Evolutionary conservation across 352 stramenopile genomes (phyloP), one percentile per base, ranked within the genome.

Genomic region (Phytophthora litchii): DNA sequence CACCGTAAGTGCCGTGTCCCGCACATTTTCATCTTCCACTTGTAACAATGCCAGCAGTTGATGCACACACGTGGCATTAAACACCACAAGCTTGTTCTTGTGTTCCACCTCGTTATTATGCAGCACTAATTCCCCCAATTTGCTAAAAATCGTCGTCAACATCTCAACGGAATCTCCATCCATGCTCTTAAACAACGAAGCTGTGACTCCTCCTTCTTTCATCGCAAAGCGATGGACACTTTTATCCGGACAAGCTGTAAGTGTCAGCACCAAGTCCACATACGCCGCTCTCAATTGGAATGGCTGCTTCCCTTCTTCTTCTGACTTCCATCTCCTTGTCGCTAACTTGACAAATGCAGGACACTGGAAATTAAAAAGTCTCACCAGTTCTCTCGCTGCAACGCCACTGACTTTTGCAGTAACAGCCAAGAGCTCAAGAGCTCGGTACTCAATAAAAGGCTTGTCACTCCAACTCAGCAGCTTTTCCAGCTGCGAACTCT

Each of bases 381-480:
- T 74, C 41, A 95, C 84, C 8, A 92, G 69, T 47, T 94, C 86
- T 20, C 86, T 64, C 19, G 84, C 83, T 1, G 74, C 47, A 3
- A 53, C 58, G 14, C 67, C 64, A 19, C 75, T 84, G 4, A 88
- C 61, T 8, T 51, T 42, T 4, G 70, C 78, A 29, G 94, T 65
- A 11, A 49, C 34, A 0, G 64, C 68, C 54, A 91, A 67, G 32
- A 95, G 65, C 54, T 86, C 54, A 42, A 95, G 75, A 23, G 83
- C 80, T 35, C 79, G 70, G 60, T 80, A 89, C 52, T 89, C 83
- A 48, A 95, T 85, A 13, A 82, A 46, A 12, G 86, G 86, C 67
- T 94, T 94, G 74, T 95, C 86, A 50, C 80, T 93, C 86, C 86
- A 95, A 37, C 79, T 81, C 32, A 95, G 55, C 45, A 87, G 51